Conservation (phyloP, 768 basidiomycete genomes). For the Leccinum longicurvipes region DNA sequence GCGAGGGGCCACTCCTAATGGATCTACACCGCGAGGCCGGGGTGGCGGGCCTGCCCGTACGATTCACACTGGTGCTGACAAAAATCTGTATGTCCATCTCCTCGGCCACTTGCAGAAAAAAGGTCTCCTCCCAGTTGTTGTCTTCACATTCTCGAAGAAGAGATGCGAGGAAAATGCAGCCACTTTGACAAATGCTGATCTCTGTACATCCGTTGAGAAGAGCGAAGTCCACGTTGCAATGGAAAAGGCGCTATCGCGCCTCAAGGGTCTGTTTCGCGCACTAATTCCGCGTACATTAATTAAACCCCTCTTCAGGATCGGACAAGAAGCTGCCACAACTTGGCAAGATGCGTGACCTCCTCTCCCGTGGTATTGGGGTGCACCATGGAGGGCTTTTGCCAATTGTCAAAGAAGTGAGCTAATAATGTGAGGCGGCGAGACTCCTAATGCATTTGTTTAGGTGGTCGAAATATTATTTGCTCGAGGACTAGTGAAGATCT, state of each 20-base stretch:
- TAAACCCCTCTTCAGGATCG: slow-evolving; percentile 50
- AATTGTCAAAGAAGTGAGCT: slow-evolving; percentile 88
- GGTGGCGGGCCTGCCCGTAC: slow-evolving; percentile 51
- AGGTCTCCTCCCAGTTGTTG: slow-evolving; percentile 84
- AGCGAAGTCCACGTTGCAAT: slow-evolving; percentile 95
- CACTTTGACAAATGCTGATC: slow-evolving; percentile 82
- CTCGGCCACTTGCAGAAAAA: slow-evolving; percentile 84
- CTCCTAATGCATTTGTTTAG: slow-evolving; percentile 38
- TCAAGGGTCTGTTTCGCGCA: slow-evolving; percentile 66
- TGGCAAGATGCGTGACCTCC: slow-evolving; percentile 79
- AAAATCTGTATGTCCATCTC: slow-evolving; percentile 91
- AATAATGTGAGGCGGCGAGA: not conserved
- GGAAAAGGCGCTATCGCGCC: slow-evolving; percentile 84
- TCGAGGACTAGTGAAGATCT: slow-evolving; percentile 89
- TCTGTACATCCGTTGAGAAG: slow-evolving; percentile 88
- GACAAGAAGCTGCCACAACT: slow-evolving; percentile 95
- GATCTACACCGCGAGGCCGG: slow-evolving; percentile 32
- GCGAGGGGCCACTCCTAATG: slow-evolving; percentile 45
- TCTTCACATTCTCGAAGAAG: slow-evolving; percentile 97
- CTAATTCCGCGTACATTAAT: slow-evolving; percentile 1
- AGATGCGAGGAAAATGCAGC: slow-evolving; percentile 94
- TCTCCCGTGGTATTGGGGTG: slow-evolving; percentile 92
- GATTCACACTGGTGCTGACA: slow-evolving; percentile 72
- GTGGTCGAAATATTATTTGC: slow-evolving; percentile 96
- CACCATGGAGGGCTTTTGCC: slow-evolving; percentile 97